These are phyloP conservation scores for Phytophthora cajani DNA, from an alignment of 352 stramenopile genomes.

Conservation along the genomic window DNA sequence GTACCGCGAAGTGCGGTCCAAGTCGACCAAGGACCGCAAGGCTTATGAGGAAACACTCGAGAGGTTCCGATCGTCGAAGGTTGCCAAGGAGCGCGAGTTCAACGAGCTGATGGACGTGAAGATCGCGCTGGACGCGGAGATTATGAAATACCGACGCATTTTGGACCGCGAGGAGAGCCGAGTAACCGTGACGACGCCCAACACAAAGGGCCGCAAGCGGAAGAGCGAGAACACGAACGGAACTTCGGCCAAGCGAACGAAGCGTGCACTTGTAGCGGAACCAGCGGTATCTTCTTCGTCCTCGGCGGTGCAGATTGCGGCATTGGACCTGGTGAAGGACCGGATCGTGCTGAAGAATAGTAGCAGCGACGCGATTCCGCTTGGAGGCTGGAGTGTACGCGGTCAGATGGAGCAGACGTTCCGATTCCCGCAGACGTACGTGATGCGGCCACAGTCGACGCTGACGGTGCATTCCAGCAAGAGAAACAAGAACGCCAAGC, in stretches of 20 bases:
- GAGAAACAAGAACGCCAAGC: constrained; percentile 79
- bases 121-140: constrained; percentile 79
- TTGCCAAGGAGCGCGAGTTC: constrained; percentile 81
- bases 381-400: constrained; percentile 75
- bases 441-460: constrained; percentile 71
- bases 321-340: constrained; percentile 78
- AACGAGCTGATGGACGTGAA: constrained; percentile 91
- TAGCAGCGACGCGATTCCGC: constrained; percentile 59
- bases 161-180: constrained; percentile 81
- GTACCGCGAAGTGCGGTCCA: constrained; percentile 75
- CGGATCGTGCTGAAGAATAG: constrained; percentile 80
- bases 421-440: constrained; percentile 70
- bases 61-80: constrained; percentile 69
- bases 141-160: constrained; percentile 84
- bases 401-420: constrained; percentile 72
- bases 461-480: constrained; percentile 84
- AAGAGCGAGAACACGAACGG: constrained; percentile 54
- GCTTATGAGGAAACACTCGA: constrained; percentile 75
- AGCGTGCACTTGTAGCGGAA: constrained; percentile 30
- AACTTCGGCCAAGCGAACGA: constrained; percentile 51
- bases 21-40: constrained; percentile 84
- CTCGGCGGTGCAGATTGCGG: constrained; percentile 63
- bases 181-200: constrained; percentile 67
- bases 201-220: constrained; percentile 62
- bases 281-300: constrained; percentile 8